Conservation (phyloP, 164 flowering plant species). For the Akebia trifoliata region DNA sequence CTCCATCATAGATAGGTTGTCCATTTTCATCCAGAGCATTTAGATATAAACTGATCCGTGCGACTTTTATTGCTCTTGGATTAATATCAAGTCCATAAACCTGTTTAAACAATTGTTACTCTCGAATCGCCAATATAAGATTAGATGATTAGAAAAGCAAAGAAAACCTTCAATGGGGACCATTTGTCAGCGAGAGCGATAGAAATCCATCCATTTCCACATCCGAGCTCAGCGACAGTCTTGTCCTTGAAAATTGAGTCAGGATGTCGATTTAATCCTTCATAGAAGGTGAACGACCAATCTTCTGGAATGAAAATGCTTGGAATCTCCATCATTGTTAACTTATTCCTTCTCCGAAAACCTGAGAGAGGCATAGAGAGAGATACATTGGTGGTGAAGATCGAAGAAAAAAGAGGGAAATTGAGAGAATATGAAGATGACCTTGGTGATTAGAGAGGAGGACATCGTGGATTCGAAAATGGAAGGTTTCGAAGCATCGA, state of each 20-base stretch:
- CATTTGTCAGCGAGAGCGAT: slow-evolving; percentile 95
- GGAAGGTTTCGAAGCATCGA: slow-evolving; percentile 51
- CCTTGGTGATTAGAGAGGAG: slow-evolving; percentile 63
- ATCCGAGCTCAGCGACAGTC: slow-evolving; percentile 90
- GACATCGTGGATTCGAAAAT: slow-evolving; percentile 80
- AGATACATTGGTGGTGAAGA: not conserved
- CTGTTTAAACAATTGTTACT: slow-evolving; percentile 29
- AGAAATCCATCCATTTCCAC: slow-evolving; percentile 99
- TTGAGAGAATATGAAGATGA: not conserved
- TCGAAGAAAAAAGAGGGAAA: not conserved
- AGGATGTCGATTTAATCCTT: slow-evolving; percentile 85
- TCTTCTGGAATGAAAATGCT: slow-evolving; percentile 96
- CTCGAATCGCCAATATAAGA: not conserved
- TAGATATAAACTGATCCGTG: slow-evolving; percentile 85
- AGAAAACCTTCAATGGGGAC: slow-evolving; percentile 74
- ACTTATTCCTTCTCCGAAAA: slow-evolving; percentile 56
- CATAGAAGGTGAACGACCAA: slow-evolving; percentile 96
- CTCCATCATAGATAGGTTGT: slow-evolving; percentile 65
- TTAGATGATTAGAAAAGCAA: not conserved
- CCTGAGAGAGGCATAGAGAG: slow-evolving; percentile 30
- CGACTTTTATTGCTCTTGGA: slow-evolving; percentile 91
- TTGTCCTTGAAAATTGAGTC: slow-evolving; percentile 87
- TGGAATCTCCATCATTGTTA: slow-evolving; percentile 91
- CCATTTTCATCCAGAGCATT: slow-evolving; percentile 93
- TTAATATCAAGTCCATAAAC: slow-evolving; percentile 98